Base-by-base conservation (phyloP, 192 early-diverging fungal genomes). In the Podila verticillata region DNA sequence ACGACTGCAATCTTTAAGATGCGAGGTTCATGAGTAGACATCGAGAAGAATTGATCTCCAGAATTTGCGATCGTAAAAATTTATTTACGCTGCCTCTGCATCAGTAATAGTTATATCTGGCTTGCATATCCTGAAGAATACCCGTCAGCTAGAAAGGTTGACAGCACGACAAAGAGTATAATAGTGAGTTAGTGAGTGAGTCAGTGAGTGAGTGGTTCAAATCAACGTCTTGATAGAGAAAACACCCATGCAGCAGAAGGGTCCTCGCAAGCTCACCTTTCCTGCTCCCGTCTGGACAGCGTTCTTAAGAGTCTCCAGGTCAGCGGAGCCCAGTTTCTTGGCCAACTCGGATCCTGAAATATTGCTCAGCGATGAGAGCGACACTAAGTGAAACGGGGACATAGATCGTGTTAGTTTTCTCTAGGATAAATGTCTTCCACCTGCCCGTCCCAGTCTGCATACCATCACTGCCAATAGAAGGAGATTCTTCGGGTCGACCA, bases 401-500 rank as follows among this genome's bases (percentile, higher is more conserved):
- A 39, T 7, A 29, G 29, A 59, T 7, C 39, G 39, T 44, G 39
- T 44, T 12, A 15, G 39, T 44, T 10, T 39, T 39, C 17, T 15
- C 39, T 44, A 44, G 39, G 39, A 44, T 44, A 44, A 30, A 51
- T 26, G n/a, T 13, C 17, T 30, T 6, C 0, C 0, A 22, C 20
- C 12, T 36, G 2, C 1, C 20, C 8, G 39, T 13, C 7, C 28
- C 9, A 51, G 32, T 48, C 7, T 10, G 22, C 51, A 17, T 54
- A 80, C 77, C 66, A 68, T 80, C 77, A 24, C 70, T 68, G 15
- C 65, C 56, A 0, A 72, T 20, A 64, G 66, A 47, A 56, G 68
- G 65, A 24, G 91, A 88, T 28, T 91, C 91, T 7, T 84, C 84
- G 8, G 92, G 92, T 32, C 93, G 87, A 0, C 89, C 88, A 87